These are phyloP conservation scores for Phytophthora agathidicida DNA, from an alignment of 352 stramenopile genomes.

Conservation along the genomic window DNA sequence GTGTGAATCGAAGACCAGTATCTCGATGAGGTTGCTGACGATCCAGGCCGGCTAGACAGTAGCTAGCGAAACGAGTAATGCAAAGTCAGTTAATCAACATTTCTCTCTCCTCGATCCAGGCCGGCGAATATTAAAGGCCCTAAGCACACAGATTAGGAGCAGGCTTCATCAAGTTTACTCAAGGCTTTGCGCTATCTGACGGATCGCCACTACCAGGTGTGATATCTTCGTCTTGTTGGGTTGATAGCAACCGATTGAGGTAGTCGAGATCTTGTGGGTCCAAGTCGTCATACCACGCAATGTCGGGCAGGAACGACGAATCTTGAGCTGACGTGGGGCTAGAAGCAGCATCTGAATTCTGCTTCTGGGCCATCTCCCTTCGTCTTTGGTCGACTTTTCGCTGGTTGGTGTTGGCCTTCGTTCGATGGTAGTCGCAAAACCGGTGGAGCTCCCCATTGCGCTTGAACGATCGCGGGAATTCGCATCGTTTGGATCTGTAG, in stretches of 20 bases:
- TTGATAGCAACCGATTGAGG: slow-evolving; percentile 25
- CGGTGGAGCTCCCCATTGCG: slow-evolving; percentile 46
- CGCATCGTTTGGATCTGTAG: slow-evolving; percentile 45
- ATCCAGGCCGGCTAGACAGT: too few species aligned
- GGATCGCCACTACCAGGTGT: too few species aligned
- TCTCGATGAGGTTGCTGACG: too few species aligned
- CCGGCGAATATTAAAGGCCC: too few species aligned
- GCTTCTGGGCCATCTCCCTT: slow-evolving; percentile 5
- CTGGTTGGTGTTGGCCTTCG: slow-evolving; percentile 37
- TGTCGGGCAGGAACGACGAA: background rate
- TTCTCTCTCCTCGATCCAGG: too few species aligned
- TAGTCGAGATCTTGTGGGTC: slow-evolving; percentile 27
- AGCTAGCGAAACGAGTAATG: too few species aligned
- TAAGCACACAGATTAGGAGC: too few species aligned
- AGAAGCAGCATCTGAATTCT: background rate
- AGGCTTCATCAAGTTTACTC: too few species aligned
- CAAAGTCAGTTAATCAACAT: too few species aligned
- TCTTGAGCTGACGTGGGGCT: slow-evolving; percentile 24
- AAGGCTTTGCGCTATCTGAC: too few species aligned
- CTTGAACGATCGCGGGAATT: slow-evolving; percentile 40
- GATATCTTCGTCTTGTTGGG: too few species aligned
- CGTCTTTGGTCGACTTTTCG: slow-evolving; percentile 24
- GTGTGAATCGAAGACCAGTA: too few species aligned
- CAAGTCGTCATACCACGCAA: slow-evolving; percentile 26
- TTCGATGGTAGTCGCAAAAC: slow-evolving; percentile 33